Conservation (phyloP, 2,329 filamentous ascomycete species). For the Diaporthe sp. region DNA sequence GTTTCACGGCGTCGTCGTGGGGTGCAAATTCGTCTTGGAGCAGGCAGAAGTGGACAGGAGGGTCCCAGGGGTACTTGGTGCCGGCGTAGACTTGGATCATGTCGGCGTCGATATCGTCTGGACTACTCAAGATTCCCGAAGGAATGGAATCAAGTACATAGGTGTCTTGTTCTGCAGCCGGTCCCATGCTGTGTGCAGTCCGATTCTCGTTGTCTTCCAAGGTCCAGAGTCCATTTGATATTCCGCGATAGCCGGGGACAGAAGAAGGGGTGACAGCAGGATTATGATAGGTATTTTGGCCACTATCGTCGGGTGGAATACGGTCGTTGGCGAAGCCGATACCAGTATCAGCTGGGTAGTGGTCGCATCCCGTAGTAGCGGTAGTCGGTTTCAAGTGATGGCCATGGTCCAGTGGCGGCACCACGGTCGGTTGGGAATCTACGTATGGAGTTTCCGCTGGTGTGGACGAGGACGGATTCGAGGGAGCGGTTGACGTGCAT, state of each 20-base stretch:
- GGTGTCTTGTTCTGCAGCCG: neutral
- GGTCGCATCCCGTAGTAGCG: neutral
- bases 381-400: neutral
- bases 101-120: neutral
- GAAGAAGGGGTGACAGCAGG: neutral
- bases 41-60: neutral
- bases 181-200: neutral
- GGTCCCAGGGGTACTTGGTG: neutral
- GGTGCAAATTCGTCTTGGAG: neutral
- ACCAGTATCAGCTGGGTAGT: neutral
- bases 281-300: neutral
- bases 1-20: neutral
- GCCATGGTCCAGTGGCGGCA: neutral
- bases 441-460: neutral
- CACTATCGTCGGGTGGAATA: neutral
- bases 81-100: neutral
- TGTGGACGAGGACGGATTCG: neutral
- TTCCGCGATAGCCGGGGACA: neutral
- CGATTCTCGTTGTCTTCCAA: neutral
- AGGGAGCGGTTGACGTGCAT: neutral
- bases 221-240: neutral
- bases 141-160: neutral
- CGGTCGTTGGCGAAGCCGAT: neutral
- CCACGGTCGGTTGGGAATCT: neutral
- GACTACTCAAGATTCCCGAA: neutral